Base-by-base conservation (phyloP, 2,329 filamentous ascomycete species). In the Bretziella fagacearum region DNA sequence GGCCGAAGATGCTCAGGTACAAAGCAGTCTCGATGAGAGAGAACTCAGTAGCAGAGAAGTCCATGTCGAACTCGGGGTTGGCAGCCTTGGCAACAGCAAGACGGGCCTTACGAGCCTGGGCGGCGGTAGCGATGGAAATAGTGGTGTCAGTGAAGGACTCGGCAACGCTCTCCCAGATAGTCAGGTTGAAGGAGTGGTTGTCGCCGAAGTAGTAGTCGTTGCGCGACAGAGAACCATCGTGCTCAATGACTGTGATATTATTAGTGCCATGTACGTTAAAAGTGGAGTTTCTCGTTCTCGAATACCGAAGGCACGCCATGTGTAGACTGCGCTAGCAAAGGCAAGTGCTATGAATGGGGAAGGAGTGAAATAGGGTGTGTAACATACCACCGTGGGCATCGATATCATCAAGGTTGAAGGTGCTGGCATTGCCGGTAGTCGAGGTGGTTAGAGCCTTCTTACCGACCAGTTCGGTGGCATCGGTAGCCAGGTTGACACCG, bases 181-280 rank as follows among this genome's bases (percentile, higher is more conserved):
- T 52, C 4, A 51, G 36, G 37, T 57, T 47, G 47, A 61, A 62
- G 26, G 54, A 55, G 44, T 57, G 53, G 51, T 59, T 59, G 47
- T 61, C 55, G 26, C 58, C 59, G 17, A 56, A 56, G 46, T 52
- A 51, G 30, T 55, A 22, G 46, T 62, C 59, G 39, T 55, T 54
- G 32, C 60, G 55, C 50, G 53, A 57, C 1, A 62, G 51, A 29
- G 55, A 58, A 32, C 58, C 58, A 46, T 62, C 59, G 48, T 60
- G 58, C 43, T 62, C 60, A 46, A 62, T 59, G n/a, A 60, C 57
- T 60, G 26, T 7, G 15, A 25, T 10, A 36, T 49, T 40, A 45
- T n/a, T n/a, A n/a, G n/a, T n/a, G n/a, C n/a, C n/a, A n/a, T n/a
- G n/a, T n/a, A 11, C 6, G 18, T 30, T 4, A n/a, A n/a, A 15